Conservation (phyloP, 768 basidiomycete genomes). For the Russula sp. region DNA sequence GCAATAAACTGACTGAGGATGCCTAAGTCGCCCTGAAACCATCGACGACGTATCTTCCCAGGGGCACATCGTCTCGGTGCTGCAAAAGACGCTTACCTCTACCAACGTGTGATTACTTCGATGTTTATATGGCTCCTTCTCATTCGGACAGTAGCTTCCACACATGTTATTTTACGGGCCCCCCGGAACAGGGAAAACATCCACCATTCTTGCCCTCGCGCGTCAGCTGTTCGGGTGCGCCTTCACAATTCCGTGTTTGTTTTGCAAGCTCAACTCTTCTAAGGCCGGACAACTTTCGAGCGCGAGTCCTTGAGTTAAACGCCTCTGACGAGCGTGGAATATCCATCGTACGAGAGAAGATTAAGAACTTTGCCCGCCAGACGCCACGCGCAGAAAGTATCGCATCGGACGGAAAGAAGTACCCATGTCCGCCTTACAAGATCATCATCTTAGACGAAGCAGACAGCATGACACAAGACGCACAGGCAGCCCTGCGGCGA, state of each 20-base stretch:
- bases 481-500: slow-evolving; percentile 92
- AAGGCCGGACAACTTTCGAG: slow-evolving; percentile 92
- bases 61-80: slow-evolving; percentile 91
- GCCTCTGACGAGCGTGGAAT: slow-evolving; percentile 99
- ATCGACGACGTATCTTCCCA: slow-evolving; percentile 98
- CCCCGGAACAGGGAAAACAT: slow-evolving; percentile 98
- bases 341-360: slow-evolving; percentile 93
- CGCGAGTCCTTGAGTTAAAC: slow-evolving; percentile 93
- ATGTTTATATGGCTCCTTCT: slow-evolving; percentile 7
- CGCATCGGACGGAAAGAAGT: slow-evolving; percentile 75
- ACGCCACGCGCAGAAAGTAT: slow-evolving; percentile 74
- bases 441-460: slow-evolving; percentile 99
- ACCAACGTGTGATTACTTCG: slow-evolving; percentile 65
- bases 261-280: neutral
- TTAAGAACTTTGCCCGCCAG: slow-evolving; percentile 96
- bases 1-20: neutral
- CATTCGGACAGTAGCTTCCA: slow-evolving; percentile 62
- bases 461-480: slow-evolving; percentile 99
- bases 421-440: slow-evolving; percentile 97
- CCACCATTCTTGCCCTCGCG: slow-evolving; percentile 91
- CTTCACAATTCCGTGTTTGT: neutral
- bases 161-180: slow-evolving; percentile 99
- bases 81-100: slow-evolving; percentile 85
- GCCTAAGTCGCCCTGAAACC: slow-evolving; percentile 83
- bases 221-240: slow-evolving; percentile 91